phyloP scores from a whole-genome alignment of 768 basidiomycete species.

The Mycena polygramma region DNA sequence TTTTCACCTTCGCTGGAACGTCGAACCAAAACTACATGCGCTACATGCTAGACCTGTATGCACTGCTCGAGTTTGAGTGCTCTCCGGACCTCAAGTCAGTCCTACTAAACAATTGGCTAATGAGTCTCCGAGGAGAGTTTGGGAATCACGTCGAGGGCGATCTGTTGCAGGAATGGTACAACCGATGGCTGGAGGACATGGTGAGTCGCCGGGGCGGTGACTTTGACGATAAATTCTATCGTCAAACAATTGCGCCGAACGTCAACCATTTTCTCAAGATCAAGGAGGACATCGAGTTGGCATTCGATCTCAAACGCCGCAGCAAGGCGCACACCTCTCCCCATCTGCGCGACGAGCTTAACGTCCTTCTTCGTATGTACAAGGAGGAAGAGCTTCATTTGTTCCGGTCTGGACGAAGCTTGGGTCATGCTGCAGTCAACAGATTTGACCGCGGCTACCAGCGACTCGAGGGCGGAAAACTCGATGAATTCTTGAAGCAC shows the following conservation, averaged over 20 bases:
- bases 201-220: slow-evolving; percentile 35
- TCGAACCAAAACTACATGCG: slow-evolving; percentile 40
- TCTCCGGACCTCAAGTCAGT: slow-evolving; percentile 36
- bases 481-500: slow-evolving; percentile 38
- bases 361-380: not conserved
- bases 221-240: slow-evolving; percentile 41
- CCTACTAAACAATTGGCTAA: slow-evolving; percentile 40
- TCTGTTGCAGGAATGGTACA: slow-evolving; percentile 42
- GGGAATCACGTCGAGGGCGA: slow-evolving; percentile 38
- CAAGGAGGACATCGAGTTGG: slow-evolving; percentile 40
- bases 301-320: slow-evolving; percentile 29
- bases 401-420: slow-evolving; percentile 34
- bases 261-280: slow-evolving; percentile 38
- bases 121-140: slow-evolving; percentile 38
- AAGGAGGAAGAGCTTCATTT: slow-evolving; percentile 38
- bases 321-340: slow-evolving; percentile 38
- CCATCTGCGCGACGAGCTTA: slow-evolving; percentile 37
- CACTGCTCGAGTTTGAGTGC: slow-evolving; percentile 40
- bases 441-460: slow-evolving; percentile 34
- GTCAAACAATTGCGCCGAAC: slow-evolving; percentile 42
- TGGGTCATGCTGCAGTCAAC: slow-evolving; percentile 36
- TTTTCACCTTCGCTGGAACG: slow-evolving; percentile 21
- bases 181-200: slow-evolving; percentile 39
- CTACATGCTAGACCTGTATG: slow-evolving; percentile 44
- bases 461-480: slow-evolving; percentile 13